A percentile compares a stretch with the other conserved stretches of the same genome.
Conservation (phyloP, 2,329 filamentous ascomycete genomes). For the Zymoseptoria crescenta region DNA sequence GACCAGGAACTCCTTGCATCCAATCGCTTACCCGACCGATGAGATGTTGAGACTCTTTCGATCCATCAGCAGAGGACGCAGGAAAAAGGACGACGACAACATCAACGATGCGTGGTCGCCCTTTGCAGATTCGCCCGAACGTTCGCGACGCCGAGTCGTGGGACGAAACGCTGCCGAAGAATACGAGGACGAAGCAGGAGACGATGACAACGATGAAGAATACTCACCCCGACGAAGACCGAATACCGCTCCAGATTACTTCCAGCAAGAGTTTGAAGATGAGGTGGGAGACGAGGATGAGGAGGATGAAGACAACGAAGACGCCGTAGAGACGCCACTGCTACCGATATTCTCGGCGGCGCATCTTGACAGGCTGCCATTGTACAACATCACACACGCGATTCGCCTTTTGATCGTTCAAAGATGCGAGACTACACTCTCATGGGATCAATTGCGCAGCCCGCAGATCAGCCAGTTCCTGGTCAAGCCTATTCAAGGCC, state of each 20-base stretch:
- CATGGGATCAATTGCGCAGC: slow-evolving; percentile 93
- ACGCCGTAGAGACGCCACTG: slow-evolving; percentile 43
- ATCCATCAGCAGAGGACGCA: slow-evolving; percentile 19
- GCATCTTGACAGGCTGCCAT: slow-evolving; percentile 74
- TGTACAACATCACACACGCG: slow-evolving; percentile 84
- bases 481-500: slow-evolving; percentile 88
- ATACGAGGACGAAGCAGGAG: slow-evolving; percentile 14
- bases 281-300: slow-evolving; percentile 35
- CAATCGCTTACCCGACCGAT: neutral
- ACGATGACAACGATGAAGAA: slow-evolving; percentile 18
- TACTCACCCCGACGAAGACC: slow-evolving; percentile 13
- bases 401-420: slow-evolving; percentile 78
- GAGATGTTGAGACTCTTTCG: slow-evolving; percentile 20
- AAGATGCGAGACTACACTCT: slow-evolving; percentile 82
- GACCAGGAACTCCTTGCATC: neutral
- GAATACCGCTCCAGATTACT: slow-evolving; percentile 10
- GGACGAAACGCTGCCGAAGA: slow-evolving; percentile 16
- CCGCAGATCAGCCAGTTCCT: slow-evolving; percentile 94
- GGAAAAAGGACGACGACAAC: slow-evolving; percentile 7
- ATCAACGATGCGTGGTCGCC: slow-evolving; percentile 10
- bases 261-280: slow-evolving; percentile 32
- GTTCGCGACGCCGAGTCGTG: slow-evolving; percentile 19
- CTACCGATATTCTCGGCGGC: slow-evolving; percentile 74
- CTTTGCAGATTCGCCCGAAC: slow-evolving; percentile 19
- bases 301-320: slow-evolving; percentile 38